Evolutionary conservation across 352 stramenopile genomes (phyloP).

Genomic region (Phytophthora vignae): DNA sequence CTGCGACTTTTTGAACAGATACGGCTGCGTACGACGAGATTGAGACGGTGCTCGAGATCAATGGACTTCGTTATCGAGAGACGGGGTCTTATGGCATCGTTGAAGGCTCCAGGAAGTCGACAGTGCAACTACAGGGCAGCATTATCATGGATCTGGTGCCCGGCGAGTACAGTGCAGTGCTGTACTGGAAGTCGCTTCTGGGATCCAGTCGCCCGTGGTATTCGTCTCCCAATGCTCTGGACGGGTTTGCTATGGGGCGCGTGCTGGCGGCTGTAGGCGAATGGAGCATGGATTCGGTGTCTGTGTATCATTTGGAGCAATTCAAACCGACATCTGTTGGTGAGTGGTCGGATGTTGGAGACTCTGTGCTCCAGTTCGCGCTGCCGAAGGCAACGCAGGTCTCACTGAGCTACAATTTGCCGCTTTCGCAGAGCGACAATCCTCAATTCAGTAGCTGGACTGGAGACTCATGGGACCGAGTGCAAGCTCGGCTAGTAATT

Average conservation of each 20-base stretch:
- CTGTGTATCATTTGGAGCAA: constrained; percentile 65
- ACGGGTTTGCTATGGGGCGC: constrained; percentile 79
- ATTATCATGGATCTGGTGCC: constrained; percentile 71
- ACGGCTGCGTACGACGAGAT: constrained; percentile 63
- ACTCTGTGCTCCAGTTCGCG: constrained; percentile 79
- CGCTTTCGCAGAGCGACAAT: constrained; percentile 77
- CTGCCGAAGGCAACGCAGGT: constrained; percentile 64
- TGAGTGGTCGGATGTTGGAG: constrained; percentile 79
- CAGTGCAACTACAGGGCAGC: constrained; percentile 63
- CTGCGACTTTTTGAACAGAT: constrained; percentile 42
- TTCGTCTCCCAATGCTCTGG: constrained; percentile 59
- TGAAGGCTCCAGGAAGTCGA: constrained; percentile 61
- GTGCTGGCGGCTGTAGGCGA: constrained; percentile 66
- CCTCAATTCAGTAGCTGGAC: constrained; percentile 66
- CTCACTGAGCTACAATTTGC: constrained; percentile 78
- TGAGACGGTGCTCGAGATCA: constrained; percentile 68
- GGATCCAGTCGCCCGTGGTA: constrained; percentile 70
- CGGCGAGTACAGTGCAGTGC: constrained; percentile 64
- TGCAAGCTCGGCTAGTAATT: constrained; percentile 70
- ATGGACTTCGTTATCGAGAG: constrained; percentile 72
- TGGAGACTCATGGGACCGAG: constrained; percentile 53
- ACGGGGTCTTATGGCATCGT: constrained; percentile 73
- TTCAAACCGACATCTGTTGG: constrained; percentile 37
- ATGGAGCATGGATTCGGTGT: constrained; percentile 50
- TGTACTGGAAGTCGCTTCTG: constrained; percentile 66